Percentiles rank a stretch among this genome's conserved stretches.
phyloP scores from a whole-genome alignment of 108 stramenopile genomes.

The Fragilaria crotonensis region DNA sequence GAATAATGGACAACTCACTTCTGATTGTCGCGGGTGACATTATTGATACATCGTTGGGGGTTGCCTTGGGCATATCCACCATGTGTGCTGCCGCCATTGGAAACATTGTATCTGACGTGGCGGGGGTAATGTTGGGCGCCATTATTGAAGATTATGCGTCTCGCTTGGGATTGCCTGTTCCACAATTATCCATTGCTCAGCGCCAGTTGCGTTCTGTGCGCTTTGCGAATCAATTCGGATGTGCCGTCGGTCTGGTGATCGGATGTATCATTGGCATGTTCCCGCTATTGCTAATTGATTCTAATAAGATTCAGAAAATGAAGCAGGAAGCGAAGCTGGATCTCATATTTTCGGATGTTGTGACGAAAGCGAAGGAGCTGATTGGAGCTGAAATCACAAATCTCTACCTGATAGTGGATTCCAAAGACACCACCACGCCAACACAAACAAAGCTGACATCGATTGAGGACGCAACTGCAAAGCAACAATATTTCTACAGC shows the following conservation, averaged over 20 bases:
- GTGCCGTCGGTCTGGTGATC: conserved; percentile 78
- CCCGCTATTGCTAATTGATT: conserved; percentile 78
- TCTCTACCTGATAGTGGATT: conserved; percentile 38
- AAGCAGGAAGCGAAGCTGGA: conserved; percentile 43
- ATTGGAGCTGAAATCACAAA: conserved; percentile 47
- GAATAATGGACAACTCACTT: conserved; percentile 95
- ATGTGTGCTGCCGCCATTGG: conserved; percentile 94
- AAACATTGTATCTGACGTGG: conserved; percentile 75
- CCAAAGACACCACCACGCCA: too few relatives aligned
- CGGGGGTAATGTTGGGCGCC: conserved; percentile 85
- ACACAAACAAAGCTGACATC: too few relatives aligned
- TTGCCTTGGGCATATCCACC: conserved; percentile 88
- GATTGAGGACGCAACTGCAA: too few relatives aligned
- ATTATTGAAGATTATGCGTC: conserved; percentile 75
- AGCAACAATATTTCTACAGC: conserved; percentile 46
- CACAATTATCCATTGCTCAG: conserved; percentile 70
- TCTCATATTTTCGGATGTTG: conserved; percentile 40
- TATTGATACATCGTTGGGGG: conserved; percentile 88
- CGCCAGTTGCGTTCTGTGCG: conserved; percentile 61
- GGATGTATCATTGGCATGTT: conserved; percentile 97
- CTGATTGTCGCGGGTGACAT: conserved; percentile 92
- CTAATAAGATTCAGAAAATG: conserved; percentile 24
- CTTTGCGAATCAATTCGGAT: conserved; percentile 67
- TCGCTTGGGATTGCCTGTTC: conserved; percentile 42
- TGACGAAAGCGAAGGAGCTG: conserved; percentile 51